Percentiles rank a stretch among this genome's conserved stretches.
phyloP scores from a whole-genome alignment of 345 rosid genomes.

The Microcos paniculata region DNA sequence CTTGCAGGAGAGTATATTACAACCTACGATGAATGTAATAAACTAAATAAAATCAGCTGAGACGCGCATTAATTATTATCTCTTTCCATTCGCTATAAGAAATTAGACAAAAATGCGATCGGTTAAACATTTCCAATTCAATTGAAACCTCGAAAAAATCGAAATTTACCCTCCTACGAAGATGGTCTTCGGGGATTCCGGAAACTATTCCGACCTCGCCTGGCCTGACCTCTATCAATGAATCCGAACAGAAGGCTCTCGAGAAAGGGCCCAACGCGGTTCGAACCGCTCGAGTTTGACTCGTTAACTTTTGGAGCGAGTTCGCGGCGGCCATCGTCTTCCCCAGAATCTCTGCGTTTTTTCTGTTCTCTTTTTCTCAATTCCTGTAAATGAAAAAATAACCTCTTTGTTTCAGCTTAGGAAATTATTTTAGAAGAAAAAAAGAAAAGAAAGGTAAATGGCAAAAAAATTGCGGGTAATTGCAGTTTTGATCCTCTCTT shows the following conservation, averaged over 20 bases:
- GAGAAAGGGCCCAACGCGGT: slow-evolving; percentile 28
- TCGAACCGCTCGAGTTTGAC: slow-evolving; percentile 34
- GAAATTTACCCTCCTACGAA: slow-evolving; percentile 52
- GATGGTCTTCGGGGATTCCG: slow-evolving; percentile 90
- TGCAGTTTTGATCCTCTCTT: neutral
- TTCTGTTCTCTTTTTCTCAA: neutral
- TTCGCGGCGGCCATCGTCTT: slow-evolving; percentile 60
- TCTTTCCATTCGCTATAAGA: neutral
- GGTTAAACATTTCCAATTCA: neutral
- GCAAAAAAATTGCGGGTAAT: neutral
- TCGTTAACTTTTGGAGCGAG: slow-evolving; percentile 46
- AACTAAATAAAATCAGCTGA: neutral
- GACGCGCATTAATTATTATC: neutral
- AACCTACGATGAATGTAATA: slow-evolving; percentile 47
- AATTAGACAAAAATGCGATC: neutral
- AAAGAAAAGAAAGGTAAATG: neutral
- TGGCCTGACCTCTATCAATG: slow-evolving; percentile 72
- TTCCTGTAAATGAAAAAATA: neutral
- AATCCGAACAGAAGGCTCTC: slow-evolving; percentile 53
- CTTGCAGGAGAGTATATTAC: slow-evolving; percentile 92
- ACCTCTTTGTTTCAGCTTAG: neutral
- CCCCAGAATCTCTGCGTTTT: neutral
- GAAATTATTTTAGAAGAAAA: neutral
- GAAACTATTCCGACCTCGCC: slow-evolving; percentile 91
- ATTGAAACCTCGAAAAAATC: neutral